Conservation (phyloP, 768 basidiomycete genomes). For the Trametes sanguinea region DNA sequence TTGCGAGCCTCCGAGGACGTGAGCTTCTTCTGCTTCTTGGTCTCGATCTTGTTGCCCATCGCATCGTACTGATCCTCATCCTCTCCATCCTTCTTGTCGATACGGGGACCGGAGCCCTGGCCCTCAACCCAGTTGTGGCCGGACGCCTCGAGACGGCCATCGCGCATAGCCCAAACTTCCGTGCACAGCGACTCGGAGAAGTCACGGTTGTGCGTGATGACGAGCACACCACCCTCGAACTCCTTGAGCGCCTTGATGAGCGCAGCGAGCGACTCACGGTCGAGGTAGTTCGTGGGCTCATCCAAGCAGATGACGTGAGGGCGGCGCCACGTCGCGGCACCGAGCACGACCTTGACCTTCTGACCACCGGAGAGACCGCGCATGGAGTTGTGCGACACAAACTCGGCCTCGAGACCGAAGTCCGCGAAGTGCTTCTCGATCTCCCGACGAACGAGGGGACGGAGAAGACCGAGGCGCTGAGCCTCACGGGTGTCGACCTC, state of each 20-base stretch:
- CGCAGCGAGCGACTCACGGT: conserved; percentile 98
- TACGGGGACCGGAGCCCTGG: conserved; percentile 91
- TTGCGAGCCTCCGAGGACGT: conserved; percentile 84
- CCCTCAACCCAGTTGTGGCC: conserved; percentile 99
- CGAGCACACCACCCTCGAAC: conserved; percentile 97
- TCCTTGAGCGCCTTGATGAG: conserved; percentile 97
- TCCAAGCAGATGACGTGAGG: conserved; percentile 97
- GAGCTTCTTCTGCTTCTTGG: conserved; percentile 85
- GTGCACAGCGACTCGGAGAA: conserved; percentile 98
- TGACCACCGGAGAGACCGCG: conserved; percentile 97
- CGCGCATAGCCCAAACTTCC: conserved; percentile 99
- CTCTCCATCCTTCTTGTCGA: conserved; percentile 91
- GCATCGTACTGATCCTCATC: conserved; percentile 94
- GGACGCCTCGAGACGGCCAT: conserved; percentile 93
- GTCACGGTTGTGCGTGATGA: conserved; percentile 98
- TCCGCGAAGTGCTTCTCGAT: conserved; percentile 99
- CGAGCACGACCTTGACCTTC: conserved; percentile 99
- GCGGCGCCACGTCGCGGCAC: conserved; percentile 98
- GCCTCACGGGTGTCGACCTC: conserved; percentile 98
- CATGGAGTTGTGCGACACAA: conserved; percentile 99
- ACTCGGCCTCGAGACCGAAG: conserved; percentile 99
- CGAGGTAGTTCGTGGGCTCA: conserved; percentile 99
- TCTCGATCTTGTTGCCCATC: conserved; percentile 96
- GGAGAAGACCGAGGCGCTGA: conserved; percentile 91
- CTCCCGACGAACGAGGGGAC: conserved; percentile 96